Evolutionary conservation across 192 early-diverging fungal genomes (phyloP).

Genomic region (Backusella mclennaniae): DNA sequence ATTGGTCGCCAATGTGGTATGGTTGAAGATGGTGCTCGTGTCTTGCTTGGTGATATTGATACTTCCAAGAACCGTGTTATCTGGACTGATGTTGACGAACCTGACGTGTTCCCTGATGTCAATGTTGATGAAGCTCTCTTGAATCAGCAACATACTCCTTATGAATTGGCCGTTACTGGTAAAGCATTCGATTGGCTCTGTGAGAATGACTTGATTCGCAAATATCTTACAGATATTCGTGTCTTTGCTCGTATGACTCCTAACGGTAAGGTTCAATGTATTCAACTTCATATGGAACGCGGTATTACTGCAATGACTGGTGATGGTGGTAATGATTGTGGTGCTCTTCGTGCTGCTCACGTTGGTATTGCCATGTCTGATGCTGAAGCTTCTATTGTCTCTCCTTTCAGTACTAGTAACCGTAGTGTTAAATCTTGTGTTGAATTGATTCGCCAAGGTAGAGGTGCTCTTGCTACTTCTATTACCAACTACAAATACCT

Average conservation of each 20-base stretch:
- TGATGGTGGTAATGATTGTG: slow-evolving; percentile 85
- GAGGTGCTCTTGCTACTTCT: slow-evolving; percentile 67
- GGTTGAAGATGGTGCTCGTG: slow-evolving; percentile 27
- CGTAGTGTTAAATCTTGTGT: slow-evolving; percentile 70
- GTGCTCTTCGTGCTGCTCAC: slow-evolving; percentile 79
- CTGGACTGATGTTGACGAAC: slow-evolving; percentile 62
- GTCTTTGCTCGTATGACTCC: slow-evolving; percentile 83
- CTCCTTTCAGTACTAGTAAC: slow-evolving; percentile 69
- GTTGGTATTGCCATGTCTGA: slow-evolving; percentile 79
- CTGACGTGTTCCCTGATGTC: slow-evolving; percentile 39
- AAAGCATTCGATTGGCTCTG: slow-evolving; percentile 60
- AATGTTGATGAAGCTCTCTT: slow-evolving; percentile 29
- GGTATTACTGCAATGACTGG: slow-evolving; percentile 83
- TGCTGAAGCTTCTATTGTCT: slow-evolving; percentile 79
- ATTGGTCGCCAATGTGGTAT: slow-evolving; percentile 65
- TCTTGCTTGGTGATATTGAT: slow-evolving; percentile 55
- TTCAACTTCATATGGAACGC: slow-evolving; percentile 72
- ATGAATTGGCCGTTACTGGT: slow-evolving; percentile 73
- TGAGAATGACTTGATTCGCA: slow-evolving; percentile 41
- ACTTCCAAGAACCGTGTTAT: slow-evolving; percentile 37
- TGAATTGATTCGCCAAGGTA: slow-evolving; percentile 65
- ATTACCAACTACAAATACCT: slow-evolving; percentile 71
- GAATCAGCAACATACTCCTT: slow-evolving; percentile 32
- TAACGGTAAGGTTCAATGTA: slow-evolving; percentile 72
- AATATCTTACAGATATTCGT: slow-evolving; percentile 64